Evolutionary conservation across 2,329 filamentous ascomycete species (phyloP), one percentile per base, ranked within the genome.

Genomic region (Torrubiellomyces zombiae): DNA sequence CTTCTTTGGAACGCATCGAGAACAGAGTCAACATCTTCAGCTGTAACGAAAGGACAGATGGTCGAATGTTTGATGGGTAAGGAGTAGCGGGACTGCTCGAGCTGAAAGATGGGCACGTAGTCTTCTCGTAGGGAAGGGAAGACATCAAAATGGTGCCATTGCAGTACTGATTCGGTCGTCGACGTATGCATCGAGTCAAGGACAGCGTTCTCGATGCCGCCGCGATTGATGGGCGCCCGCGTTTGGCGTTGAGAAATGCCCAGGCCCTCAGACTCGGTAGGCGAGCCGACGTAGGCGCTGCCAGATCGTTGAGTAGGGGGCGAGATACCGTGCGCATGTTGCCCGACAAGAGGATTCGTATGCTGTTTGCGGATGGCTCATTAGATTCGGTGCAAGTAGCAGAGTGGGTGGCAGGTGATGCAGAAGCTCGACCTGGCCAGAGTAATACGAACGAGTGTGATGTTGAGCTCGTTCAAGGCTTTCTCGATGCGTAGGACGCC

Each of bases 121-220:
- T 53, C 51, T 15, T 51, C 40, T 2, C 58, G 44, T 14, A 63
- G 43, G 8, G 47, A 46, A 3, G 53, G 50, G 21, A 58, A 58
- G 2, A 45, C 40, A 15, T 59, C 50, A 27, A 63, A 62, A 27
- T 61, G 54, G 6, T 55, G 57, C 60, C 59, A 63, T 28, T 57
- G 53, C 1, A 64, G 46, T n/a, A 64, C 49, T 0, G 55, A 58
- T 34, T 63, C 58, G 0, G 58, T 63, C 1, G 58, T 56, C 0
- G 57, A 62, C 0, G 55, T 60, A 35, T 63, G 60, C 45, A 60
- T 55, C 1, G 55, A 56, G 7, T 60, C 56, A 5, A 64, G 40
- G 3, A 59, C 52, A 0, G 60, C 59, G 28, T 63, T 64, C 30
- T 58, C 54, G 17, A 54, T 44, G 27, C 34, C 45, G 25, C 16